Evolutionary conservation across 108 stramenopile species (phyloP), one percentile per base, ranked within the genome.

Genomic region (Skeletonema potamos): DNA sequence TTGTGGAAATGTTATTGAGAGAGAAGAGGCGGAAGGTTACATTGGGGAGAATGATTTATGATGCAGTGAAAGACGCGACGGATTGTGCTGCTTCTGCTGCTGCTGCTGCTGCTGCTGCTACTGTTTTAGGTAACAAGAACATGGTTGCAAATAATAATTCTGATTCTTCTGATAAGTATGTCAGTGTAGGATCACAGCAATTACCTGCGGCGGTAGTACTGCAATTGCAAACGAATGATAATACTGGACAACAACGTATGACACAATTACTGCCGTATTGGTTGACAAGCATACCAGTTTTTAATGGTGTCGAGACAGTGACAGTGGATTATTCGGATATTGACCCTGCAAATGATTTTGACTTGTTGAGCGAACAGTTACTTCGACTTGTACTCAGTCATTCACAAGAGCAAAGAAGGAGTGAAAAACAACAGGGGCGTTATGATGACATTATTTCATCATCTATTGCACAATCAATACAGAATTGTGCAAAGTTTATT

Each of bases 1-100:
- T 72, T 62, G 77, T 79, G 22, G 77, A 79, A 33, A 72, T 79
- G 77, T 65, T 79, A 15, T 44, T 79, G 46, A 62, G 77, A 27
- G 77, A 79, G 27, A 71, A 62, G 60, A 48, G 28, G 8, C 64
- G 77, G 43, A 20, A 54, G 34, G 36, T 56, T 55, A 44, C 32
- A 46, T 37, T 79, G 34, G 57, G 54, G 26, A 33, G 29, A 15
- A 43, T 72, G 60, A 17, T 79, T 28, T 60, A 61, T 72, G 28
- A 48, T 54, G 58, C 61, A 9, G 29, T 62, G 20, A 62, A n/a
- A 6, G 24, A 20, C 18, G 4, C 24, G 26, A 17, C 27, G 18
- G 32, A 27, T 11, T 64, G 76, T 58, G 34, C 41, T 37, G 6
- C 15, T n/a, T n/a, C n/a, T n/a, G n/a, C n/a, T n/a, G n/a, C n/a